Conservation (phyloP, 768 basidiomycete genomes). For the Aureoboletus auriporus region DNA sequence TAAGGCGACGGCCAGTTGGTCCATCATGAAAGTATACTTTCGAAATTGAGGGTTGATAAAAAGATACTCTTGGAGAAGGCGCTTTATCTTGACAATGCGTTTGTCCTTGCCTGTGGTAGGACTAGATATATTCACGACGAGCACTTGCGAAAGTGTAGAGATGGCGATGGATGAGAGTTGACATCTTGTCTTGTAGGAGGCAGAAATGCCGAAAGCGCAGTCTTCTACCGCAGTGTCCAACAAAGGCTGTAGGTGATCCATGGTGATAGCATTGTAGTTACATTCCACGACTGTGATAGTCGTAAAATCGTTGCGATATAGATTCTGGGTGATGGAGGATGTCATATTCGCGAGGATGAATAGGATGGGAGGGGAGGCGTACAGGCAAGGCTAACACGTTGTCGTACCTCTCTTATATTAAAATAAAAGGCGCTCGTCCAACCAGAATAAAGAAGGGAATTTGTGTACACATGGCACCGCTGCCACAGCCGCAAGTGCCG, state of each 20-base stretch:
- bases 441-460: neutral
- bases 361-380: neutral
- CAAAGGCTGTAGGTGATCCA: slow-evolving; percentile 26
- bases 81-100: slow-evolving; percentile 8
- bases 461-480: neutral
- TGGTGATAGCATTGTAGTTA: slow-evolving; percentile 25
- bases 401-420: slow-evolving; percentile 4
- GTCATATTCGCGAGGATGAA: slow-evolving; percentile 7
- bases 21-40: slow-evolving; percentile 46
- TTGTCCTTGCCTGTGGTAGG: slow-evolving; percentile 1
- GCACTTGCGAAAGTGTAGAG: slow-evolving; percentile 30
- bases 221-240: slow-evolving; percentile 16
- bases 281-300: slow-evolving; percentile 27
- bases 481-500: slow-evolving; percentile 15
- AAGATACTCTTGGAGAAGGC: slow-evolving; percentile 30
- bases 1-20: slow-evolving; percentile 38
- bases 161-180: slow-evolving; percentile 38
- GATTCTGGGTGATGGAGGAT: slow-evolving; percentile 28
- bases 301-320: slow-evolving; percentile 27
- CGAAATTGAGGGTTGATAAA: slow-evolving; percentile 25
- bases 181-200: slow-evolving; percentile 35
- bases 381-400: neutral
- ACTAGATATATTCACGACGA: slow-evolving; percentile 31
- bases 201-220: slow-evolving; percentile 38
- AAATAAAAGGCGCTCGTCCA: neutral